Conservation (phyloP, 2,329 filamentous ascomycete genomes). For the Cytospora chrysosperma region DNA sequence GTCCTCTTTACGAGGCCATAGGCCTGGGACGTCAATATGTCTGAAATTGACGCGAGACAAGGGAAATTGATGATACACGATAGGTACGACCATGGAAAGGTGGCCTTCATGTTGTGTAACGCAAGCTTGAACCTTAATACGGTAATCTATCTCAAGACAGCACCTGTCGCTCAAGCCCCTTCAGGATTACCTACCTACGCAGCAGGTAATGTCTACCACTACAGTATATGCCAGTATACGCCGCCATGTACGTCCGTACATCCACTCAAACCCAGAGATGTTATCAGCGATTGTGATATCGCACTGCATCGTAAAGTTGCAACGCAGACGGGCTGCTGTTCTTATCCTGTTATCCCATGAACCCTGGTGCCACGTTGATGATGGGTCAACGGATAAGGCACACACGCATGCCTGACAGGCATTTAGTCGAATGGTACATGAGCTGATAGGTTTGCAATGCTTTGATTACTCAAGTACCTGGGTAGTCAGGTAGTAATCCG, state of each 20-base stretch:
- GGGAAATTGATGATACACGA: neutral
- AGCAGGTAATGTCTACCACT: too few species aligned
- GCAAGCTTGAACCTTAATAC: neutral
- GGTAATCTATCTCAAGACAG: neutral
- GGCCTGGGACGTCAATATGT: neutral
- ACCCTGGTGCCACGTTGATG: neutral
- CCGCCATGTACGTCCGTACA: too few species aligned
- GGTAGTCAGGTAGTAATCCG: too few species aligned
- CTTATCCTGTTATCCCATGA: neutral
- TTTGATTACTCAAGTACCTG: neutral
- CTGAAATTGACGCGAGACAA: neutral
- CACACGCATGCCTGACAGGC: too few species aligned
- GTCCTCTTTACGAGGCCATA: neutral
- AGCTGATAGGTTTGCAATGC: neutral
- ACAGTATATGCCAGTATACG: too few species aligned
- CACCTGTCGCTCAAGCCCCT: too few species aligned
- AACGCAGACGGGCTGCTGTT: neutral
- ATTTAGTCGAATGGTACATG: too few species aligned
- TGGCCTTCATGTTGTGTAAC: neutral
- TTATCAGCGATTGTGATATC: constrained; percentile 2
- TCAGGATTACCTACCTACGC: too few species aligned
- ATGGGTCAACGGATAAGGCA: neutral
- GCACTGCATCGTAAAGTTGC: neutral
- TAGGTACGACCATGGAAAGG: neutral
- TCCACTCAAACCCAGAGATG: constrained; percentile 3